A percentile compares a stretch with the other conserved stretches of the same genome.
phyloP scores from a whole-genome alignment of 2,329 filamentous ascomycete genomes.

The Aureobasidium sp. region DNA sequence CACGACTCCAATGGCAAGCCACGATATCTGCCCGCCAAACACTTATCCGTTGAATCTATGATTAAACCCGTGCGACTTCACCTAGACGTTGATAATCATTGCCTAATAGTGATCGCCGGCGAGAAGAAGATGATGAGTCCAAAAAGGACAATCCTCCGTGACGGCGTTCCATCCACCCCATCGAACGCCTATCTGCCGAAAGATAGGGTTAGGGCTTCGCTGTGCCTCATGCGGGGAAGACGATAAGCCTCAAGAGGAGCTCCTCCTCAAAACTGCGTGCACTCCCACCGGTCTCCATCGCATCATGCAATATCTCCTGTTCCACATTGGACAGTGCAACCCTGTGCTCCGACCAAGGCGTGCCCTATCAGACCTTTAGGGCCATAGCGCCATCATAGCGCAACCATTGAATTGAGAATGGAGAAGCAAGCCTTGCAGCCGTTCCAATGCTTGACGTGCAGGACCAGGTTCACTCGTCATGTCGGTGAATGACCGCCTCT shows the following conservation, averaged over 20 bases:
- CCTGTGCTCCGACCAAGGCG: background rate
- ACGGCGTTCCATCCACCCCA: background rate
- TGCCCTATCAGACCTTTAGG: background rate
- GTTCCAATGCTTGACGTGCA: constrained; percentile 27
- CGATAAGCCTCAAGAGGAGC: background rate
- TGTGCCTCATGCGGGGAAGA: background rate
- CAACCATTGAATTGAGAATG: background rate
- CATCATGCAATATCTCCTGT: background rate
- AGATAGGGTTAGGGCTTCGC: background rate
- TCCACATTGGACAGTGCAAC: background rate
- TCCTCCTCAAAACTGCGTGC: background rate
- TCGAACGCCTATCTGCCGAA: background rate
- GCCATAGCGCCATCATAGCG: background rate
- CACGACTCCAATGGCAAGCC: no score
- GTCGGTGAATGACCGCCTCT: constrained; percentile 32
- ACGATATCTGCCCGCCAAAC: no score
- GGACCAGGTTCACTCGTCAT: background rate
- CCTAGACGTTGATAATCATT: no score
- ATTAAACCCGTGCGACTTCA: no score
- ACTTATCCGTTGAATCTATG: no score
- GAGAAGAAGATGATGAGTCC: no score
- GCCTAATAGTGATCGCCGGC: no score
- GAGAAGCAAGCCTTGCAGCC: constrained; percentile 22
- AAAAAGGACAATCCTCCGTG: no score
- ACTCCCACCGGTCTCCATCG: background rate